Evolutionary conservation across 345 rosid species (phyloP).

Genomic region (Capsella bursapastoris): DNA sequence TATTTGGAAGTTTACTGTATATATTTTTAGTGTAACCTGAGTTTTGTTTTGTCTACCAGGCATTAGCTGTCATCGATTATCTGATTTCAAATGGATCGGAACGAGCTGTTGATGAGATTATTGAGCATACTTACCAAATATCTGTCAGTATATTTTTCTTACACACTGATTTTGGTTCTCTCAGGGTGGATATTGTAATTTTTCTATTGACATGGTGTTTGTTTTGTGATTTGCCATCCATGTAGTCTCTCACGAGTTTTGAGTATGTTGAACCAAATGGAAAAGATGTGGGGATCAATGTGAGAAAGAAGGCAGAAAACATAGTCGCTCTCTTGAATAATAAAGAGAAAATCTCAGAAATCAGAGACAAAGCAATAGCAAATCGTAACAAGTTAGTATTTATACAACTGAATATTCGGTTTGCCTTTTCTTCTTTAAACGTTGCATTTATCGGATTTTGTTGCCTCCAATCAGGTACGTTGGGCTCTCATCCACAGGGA

Average conservation of each 20-base stretch:
- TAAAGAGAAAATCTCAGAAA: conserved; percentile 87
- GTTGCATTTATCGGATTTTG: neutral
- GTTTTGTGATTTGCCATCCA: conserved; percentile 41
- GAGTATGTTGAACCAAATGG: conserved; percentile 96
- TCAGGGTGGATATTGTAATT: conserved; percentile 19
- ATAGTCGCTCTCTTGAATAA: conserved; percentile 74
- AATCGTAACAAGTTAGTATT: conserved; percentile 89
- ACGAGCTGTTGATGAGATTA: conserved; percentile 94
- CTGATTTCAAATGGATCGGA: conserved; percentile 98
- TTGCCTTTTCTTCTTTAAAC: neutral
- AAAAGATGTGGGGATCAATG: conserved; percentile 90
- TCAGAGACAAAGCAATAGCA: conserved; percentile 82
- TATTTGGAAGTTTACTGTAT: conserved; percentile 10
- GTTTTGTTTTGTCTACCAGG: conserved; percentile 51
- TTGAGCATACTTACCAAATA: conserved; percentile 95
- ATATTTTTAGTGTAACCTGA: conserved; percentile 3
- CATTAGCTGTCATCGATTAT: conserved; percentile 90
- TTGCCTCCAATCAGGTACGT: conserved; percentile 60
- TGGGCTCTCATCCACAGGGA: conserved; percentile 89
- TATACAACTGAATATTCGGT: conserved; percentile 5
- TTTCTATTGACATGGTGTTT: conserved; percentile 37
- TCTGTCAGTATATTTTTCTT: conserved; percentile 63
- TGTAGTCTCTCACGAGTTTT: conserved; percentile 89
- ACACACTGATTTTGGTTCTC: conserved; percentile 15
- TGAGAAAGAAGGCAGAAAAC: conserved; percentile 92